These are phyloP conservation scores for Populus alba DNA, from an alignment of 345 rosid genomes.

Conservation along the genomic window DNA sequence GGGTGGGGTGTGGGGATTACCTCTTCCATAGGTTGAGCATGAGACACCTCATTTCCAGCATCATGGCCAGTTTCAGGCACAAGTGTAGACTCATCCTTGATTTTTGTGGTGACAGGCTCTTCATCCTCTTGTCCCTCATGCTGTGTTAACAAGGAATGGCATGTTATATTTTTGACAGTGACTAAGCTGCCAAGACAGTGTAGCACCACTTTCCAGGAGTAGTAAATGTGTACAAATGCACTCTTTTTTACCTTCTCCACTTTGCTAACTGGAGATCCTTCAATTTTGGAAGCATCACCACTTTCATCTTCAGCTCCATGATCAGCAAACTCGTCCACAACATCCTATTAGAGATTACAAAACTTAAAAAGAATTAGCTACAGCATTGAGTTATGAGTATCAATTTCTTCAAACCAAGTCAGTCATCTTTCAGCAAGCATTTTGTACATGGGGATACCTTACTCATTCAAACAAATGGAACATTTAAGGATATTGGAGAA, in stretches of 20 bases:
- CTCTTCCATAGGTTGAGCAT: conserved; percentile 36
- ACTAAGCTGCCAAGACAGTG: background rate
- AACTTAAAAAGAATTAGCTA: background rate
- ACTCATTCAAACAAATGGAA: background rate
- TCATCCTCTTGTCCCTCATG: conserved; percentile 32
- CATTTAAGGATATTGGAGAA: background rate
- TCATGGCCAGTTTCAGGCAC: conserved; percentile 39
- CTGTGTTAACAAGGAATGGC: conserved; percentile 31
- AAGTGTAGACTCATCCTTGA: conserved; percentile 34
- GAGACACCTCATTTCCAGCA: conserved; percentile 35
- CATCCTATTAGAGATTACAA: conserved; percentile 22
- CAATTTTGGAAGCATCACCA: conserved; percentile 27
- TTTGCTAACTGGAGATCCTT: conserved; percentile 24
- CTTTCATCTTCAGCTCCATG: conserved; percentile 40
- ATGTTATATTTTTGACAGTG: conserved; percentile 6
- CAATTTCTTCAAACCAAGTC: background rate
- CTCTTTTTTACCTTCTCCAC: conserved; percentile 36
- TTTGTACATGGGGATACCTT: background rate
- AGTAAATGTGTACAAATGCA: background rate
- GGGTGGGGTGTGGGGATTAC: conserved; percentile 17
- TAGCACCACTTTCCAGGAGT: background rate
- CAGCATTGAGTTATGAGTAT: background rate
- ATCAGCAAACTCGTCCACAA: conserved; percentile 19
- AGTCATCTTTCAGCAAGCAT: background rate
- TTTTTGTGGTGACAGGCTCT: conserved; percentile 32